These are phyloP conservation scores for Gossypium australe DNA, from an alignment of 345 rosid genomes.

Conservation along the genomic window DNA sequence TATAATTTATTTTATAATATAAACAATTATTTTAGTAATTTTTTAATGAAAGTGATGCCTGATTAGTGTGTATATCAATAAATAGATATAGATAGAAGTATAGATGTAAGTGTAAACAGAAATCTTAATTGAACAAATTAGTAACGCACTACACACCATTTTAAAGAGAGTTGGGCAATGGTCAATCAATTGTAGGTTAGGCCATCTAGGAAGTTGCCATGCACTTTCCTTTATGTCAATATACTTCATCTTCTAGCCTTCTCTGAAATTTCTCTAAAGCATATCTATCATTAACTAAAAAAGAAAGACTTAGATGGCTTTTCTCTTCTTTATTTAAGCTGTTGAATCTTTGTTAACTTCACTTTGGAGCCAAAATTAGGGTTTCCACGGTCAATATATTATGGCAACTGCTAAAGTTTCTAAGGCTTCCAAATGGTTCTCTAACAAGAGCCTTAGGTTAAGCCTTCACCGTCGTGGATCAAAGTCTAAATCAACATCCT, in stretches of 20 bases:
- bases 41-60: too few relatives aligned
- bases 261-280: neutral
- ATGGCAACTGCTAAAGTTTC: constrained; percentile 20
- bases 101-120: too few relatives aligned
- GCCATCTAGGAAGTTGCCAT: neutral
- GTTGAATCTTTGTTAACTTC: neutral
- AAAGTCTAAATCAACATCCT: constrained; percentile 7
- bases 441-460: constrained; percentile 24
- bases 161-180: neutral
- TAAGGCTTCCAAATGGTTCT: constrained; percentile 32
- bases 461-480: constrained; percentile 26
- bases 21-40: too few relatives aligned
- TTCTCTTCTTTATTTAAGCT: neutral
- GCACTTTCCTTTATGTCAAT: neutral
- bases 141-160: neutral
- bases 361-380: neutral
- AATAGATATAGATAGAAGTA: too few relatives aligned
- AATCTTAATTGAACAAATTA: too few relatives aligned
- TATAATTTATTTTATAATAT: too few relatives aligned
- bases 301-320: neutral
- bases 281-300: too few relatives aligned
- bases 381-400: too few relatives aligned
- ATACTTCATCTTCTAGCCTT: neutral
- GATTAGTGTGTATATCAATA: too few relatives aligned
- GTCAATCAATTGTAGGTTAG: neutral